A percentile compares a stretch with the other conserved stretches of the same genome.
Evolutionary conservation across 2,329 filamentous ascomycete genomes (phyloP).

Genomic region (Myriosclerotinia duriaeana): DNA sequence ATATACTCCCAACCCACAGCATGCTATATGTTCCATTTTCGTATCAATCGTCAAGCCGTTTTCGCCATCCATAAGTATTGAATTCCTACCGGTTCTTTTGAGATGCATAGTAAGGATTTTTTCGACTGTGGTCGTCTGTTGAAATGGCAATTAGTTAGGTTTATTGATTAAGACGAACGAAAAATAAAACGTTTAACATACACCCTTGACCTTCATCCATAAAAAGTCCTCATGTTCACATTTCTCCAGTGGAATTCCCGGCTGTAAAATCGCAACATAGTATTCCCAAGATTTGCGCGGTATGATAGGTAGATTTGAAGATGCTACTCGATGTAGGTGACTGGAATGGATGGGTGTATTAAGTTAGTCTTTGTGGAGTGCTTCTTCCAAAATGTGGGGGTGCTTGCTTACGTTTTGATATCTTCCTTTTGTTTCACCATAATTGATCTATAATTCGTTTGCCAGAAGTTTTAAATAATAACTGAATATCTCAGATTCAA

Average conservation of each 20-base stretch:
- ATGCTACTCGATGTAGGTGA: conserved; percentile 8
- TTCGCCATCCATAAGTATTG: not conserved
- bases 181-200: not conserved
- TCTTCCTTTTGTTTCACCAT: too few relatives aligned
- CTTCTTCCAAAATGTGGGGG: too few relatives aligned
- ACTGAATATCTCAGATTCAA: too few relatives aligned
- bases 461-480: too few relatives aligned
- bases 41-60: not conserved
- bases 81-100: conserved; percentile 2
- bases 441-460: too few relatives aligned
- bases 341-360: not conserved
- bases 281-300: conserved; percentile 12
- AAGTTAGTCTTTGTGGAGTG: not conserved
- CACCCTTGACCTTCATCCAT: not conserved
- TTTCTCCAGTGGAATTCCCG: not conserved
- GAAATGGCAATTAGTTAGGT: not conserved
- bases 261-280: conserved; percentile 11
- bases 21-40: not conserved
- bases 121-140: not conserved
- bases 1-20: not conserved
- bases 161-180: too few relatives aligned
- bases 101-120: conserved; percentile 1
- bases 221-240: conserved; percentile 11
- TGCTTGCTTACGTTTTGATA: too few relatives aligned
- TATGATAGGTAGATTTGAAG: not conserved